Conservation (phyloP, 768 basidiomycete species). For the Hortiboletus campestris region DNA sequence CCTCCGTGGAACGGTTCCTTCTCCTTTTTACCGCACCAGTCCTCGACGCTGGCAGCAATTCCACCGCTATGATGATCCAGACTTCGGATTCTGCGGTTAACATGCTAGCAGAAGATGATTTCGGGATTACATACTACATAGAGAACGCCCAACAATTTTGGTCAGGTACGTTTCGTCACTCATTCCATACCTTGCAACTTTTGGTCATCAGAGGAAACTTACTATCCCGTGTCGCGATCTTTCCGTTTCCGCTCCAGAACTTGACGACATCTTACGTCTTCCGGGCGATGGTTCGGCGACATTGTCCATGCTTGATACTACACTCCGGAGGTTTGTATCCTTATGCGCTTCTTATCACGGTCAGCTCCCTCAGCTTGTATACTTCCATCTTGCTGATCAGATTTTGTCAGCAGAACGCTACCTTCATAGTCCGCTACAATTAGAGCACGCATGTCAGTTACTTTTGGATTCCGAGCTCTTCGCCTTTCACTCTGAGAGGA, state of each 20-base stretch:
- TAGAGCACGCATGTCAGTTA: slow-evolving; percentile 77
- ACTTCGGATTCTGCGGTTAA: slow-evolving; percentile 16
- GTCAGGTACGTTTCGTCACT: slow-evolving; percentile 59
- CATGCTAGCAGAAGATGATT: slow-evolving; percentile 50
- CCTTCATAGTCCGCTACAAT: slow-evolving; percentile 76
- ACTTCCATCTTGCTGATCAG: slow-evolving; percentile 6
- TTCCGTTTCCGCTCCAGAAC: slow-evolving; percentile 50
- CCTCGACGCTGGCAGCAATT: slow-evolving; percentile 6
- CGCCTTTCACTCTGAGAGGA: slow-evolving; percentile 85
- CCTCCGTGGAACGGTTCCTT: background rate
- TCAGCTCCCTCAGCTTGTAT: slow-evolving; percentile 34
- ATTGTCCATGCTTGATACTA: slow-evolving; percentile 73
- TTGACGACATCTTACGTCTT: slow-evolving; percentile 77
- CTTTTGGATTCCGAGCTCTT: slow-evolving; percentile 87
- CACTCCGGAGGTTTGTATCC: slow-evolving; percentile 71
- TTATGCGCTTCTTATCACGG: slow-evolving; percentile 88
- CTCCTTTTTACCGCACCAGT: slow-evolving; percentile 9
- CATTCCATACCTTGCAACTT: slow-evolving; percentile 4
- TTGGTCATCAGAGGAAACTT: slow-evolving; percentile 2
- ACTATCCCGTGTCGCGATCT: slow-evolving; percentile 1
- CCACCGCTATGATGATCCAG: slow-evolving; percentile 15
- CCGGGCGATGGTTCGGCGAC: slow-evolving; percentile 58
- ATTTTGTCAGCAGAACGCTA: slow-evolving; percentile 62
- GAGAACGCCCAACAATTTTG: slow-evolving; percentile 87
- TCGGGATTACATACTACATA: slow-evolving; percentile 81